These are phyloP conservation scores for Colletotrichum trifolii DNA, from an alignment of 2,329 filamentous ascomycete genomes.

Conservation along the genomic window DNA sequence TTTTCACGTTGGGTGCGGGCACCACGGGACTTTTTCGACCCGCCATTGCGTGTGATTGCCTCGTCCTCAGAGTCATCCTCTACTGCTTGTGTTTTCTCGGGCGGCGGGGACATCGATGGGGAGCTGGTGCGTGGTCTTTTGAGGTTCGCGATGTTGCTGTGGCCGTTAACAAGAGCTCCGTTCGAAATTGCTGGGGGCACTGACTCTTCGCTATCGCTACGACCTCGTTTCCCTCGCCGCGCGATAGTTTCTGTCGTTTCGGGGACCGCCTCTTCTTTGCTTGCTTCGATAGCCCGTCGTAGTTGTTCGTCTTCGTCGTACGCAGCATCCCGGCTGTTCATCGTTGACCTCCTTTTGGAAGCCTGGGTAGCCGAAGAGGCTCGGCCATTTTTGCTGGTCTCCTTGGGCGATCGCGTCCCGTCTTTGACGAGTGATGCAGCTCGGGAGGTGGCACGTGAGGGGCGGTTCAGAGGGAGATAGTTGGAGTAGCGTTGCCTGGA, in stretches of 20 bases:
- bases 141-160: conserved; percentile 74
- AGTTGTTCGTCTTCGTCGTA: conserved; percentile 96
- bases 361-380: conserved; percentile 63
- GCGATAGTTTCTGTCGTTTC: conserved; percentile 61
- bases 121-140: conserved; percentile 90
- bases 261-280: conserved; percentile 79
- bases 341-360: conserved; percentile 90
- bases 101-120: conserved; percentile 72
- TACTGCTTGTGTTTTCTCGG: conserved; percentile 59
- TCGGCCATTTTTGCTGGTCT: conserved; percentile 66
- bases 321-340: conserved; percentile 95
- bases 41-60: conserved; percentile 58
- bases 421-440: conserved; percentile 76
- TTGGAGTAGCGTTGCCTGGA: conserved; percentile 73
- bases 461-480: conserved; percentile 69
- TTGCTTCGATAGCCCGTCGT: conserved; percentile 91
- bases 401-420: conserved; percentile 63
- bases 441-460: conserved; percentile 67
- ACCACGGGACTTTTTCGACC: conserved; percentile 69
- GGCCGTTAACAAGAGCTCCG: conserved; percentile 22
- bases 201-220: conserved; percentile 95
- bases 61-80: conserved; percentile 81
- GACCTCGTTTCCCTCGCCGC: conserved; percentile 81
- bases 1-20: conserved; percentile 71
- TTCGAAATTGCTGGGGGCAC: conserved; percentile 49